Percentiles rank a stretch among this genome's conserved stretches.
These are phyloP conservation scores for Carallia pectinifolia DNA, from an alignment of 345 rosid species.

Conservation along the genomic window DNA sequence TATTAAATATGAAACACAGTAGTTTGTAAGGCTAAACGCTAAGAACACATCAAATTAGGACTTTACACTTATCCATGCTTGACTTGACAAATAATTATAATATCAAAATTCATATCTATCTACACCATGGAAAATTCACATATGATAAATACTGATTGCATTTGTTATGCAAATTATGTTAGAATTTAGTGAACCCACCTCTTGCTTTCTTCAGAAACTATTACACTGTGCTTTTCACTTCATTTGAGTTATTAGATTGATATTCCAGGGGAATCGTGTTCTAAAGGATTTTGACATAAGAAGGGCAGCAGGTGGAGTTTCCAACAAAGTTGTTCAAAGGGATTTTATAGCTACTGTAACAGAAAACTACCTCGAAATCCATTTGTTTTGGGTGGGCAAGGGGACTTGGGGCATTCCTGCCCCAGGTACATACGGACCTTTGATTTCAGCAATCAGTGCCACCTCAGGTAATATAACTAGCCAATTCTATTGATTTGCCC, in stretches of 20 bases:
- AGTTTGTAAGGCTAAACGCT: too few relatives aligned
- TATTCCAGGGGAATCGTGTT: conserved; percentile 28
- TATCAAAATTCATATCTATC: too few relatives aligned
- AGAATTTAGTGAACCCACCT: too few relatives aligned
- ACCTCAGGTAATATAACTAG: conserved; percentile 39
- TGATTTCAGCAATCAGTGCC: conserved; percentile 48
- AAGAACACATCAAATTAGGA: too few relatives aligned
- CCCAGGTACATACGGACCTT: conserved; percentile 37
- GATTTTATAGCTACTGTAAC: conserved; percentile 15
- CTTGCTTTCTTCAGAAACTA: not conserved
- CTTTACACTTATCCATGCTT: too few relatives aligned
- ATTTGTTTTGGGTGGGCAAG: conserved; percentile 38
- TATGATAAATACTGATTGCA: too few relatives aligned
- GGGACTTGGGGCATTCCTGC: conserved; percentile 36
- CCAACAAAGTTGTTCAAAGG: conserved; percentile 19
- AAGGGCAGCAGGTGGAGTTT: conserved; percentile 32
- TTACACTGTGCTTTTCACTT: too few relatives aligned
- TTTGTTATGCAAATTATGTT: too few relatives aligned
- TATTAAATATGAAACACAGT: too few relatives aligned
- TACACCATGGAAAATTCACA: too few relatives aligned
- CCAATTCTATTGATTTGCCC: not conserved
- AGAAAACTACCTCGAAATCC: conserved; percentile 35
- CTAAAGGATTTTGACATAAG: conserved; percentile 33
- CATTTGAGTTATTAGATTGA: not conserved
- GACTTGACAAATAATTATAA: too few relatives aligned